Evolutionary conservation across 169 alveolate genomes (phyloP), one percentile per base, ranked within the genome.

Genomic region (Cystoisospora suis): DNA sequence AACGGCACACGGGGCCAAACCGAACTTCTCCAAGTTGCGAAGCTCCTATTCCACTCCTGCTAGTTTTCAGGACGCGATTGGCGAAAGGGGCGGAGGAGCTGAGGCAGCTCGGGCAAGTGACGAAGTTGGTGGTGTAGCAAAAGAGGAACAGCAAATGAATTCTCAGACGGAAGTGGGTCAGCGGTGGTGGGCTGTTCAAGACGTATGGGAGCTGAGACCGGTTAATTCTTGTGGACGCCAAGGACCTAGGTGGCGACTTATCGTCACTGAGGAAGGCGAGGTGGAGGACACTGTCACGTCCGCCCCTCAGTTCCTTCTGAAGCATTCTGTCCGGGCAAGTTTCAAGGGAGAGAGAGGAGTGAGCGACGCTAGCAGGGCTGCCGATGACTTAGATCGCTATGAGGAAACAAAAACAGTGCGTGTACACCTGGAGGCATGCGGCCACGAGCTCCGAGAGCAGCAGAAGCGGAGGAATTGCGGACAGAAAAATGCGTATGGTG

Each of bases 371-470:
- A 20, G 20, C 9, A 20, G 20, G n/a, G 65, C 65, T 9, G 83
- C 83, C 1, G 83, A 72, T 29, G 83, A 72, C 23, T 46, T 72
- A 1, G 83, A 72, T 56, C 83, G 83, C 56, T 72, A 72, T 34
- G 83, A 72, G 56, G 83, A 72, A 34, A 72, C 83, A 29, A 72
- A 72, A 34, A 34, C 23, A 38, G 56, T 40, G 56, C 42, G 20
- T 32, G 83, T 72, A 15, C 83, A 72, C 56, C 83, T 72, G 58
- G 83, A 38, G 29, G 27, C 20, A 3, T 36, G 83, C 3, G 83
- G 83, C 56, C 42, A 29, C 9, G 83, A 34, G 83, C 46, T 72
- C 58, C 83, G 42, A 53, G 20, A 38, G 45, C 83, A 72, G 83
- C 83, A 17, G 34, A 53, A 40, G 45, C 46, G 83, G 58, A 1